Conservation (phyloP, 2,329 filamentous ascomycete species). For the Pleurostoma richardsiae region DNA sequence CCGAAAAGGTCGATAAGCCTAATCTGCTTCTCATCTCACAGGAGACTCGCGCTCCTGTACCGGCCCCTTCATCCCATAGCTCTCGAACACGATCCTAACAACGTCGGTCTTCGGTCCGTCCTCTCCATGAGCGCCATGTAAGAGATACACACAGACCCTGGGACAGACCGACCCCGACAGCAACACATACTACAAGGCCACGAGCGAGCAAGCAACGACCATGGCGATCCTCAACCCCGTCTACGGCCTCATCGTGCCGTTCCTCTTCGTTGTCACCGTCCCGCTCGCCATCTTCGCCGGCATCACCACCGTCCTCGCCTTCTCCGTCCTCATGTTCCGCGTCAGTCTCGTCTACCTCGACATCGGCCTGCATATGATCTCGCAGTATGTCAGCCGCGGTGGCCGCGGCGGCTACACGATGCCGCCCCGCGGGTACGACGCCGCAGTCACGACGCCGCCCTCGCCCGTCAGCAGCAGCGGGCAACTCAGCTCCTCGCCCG, state of each 20-base stretch:
- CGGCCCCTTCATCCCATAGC: too few species aligned
- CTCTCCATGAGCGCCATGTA: too few species aligned
- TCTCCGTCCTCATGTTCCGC: conserved; percentile 55
- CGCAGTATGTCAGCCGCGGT: conserved; percentile 45
- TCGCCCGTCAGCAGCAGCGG: conserved; percentile 2
- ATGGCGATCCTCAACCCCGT: conserved; percentile 52
- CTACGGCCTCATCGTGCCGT: conserved; percentile 54
- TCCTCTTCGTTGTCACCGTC: conserved; percentile 56
- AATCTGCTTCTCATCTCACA: too few species aligned
- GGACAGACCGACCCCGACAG: neutral
- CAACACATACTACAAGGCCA: conserved; percentile 2
- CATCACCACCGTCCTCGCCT: conserved; percentile 58
- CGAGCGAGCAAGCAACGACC: conserved; percentile 3
- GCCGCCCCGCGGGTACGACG: neutral
- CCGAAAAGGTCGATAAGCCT: too few species aligned
- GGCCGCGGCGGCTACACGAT: conserved; percentile 17
- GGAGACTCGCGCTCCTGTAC: too few species aligned
- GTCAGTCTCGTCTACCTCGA: conserved; percentile 60
- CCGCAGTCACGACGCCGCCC: neutral
- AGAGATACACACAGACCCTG: too few species aligned
- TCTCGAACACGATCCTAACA: too few species aligned
- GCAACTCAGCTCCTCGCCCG: conserved; percentile 5
- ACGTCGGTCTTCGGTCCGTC: too few species aligned
- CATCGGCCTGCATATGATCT: conserved; percentile 51
- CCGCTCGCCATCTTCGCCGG: conserved; percentile 59